Conservation (phyloP, 805 yeast species). For the Tanozyma kutaoensis region DNA sequence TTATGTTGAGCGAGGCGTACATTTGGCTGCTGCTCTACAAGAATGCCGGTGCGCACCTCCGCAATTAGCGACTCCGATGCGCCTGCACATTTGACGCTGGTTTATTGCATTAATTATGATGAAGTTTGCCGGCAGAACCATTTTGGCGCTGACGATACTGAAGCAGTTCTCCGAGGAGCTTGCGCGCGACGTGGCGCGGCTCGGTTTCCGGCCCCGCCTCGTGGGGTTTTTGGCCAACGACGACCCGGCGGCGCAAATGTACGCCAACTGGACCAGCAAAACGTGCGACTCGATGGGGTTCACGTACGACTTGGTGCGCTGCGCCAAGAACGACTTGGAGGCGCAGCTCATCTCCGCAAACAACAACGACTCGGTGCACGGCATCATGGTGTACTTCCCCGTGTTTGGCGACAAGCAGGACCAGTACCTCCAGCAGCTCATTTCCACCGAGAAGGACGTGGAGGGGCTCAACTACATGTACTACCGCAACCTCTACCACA, state of each 20-base stretch:
- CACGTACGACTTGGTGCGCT: slow-evolving; percentile 61
- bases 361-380: slow-evolving; percentile 60
- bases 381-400: slow-evolving; percentile 96
- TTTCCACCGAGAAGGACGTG: slow-evolving; percentile 84
- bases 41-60: slow-evolving; percentile 79
- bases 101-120: too few relatives aligned
- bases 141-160: slow-evolving; percentile 79
- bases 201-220: slow-evolving; percentile 53
- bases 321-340: slow-evolving; percentile 74
- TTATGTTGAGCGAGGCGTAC: slow-evolving; percentile 87
- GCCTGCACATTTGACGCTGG: too few relatives aligned
- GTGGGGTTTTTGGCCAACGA: slow-evolving; percentile 88
- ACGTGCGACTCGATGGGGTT: slow-evolving; percentile 83
- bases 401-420: slow-evolving; percentile 94
- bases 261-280: slow-evolving; percentile 92
- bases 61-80: too few relatives aligned
- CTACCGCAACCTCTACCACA: slow-evolving; percentile 91
- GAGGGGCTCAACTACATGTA: slow-evolving; percentile 89
- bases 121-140: slow-evolving; percentile 76
- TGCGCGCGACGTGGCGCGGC: slow-evolving; percentile 34
- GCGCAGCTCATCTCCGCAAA: slow-evolving; percentile 76
- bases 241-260: slow-evolving; percentile 92
- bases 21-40: slow-evolving; percentile 92
- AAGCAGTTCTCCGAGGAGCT: slow-evolving; percentile 71
- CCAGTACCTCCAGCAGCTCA: slow-evolving; percentile 88